A percentile compares a stretch with the other conserved stretches of the same genome.
phyloP scores from a whole-genome alignment of 305 asterid genomes.

The Striga hermonthica region DNA sequence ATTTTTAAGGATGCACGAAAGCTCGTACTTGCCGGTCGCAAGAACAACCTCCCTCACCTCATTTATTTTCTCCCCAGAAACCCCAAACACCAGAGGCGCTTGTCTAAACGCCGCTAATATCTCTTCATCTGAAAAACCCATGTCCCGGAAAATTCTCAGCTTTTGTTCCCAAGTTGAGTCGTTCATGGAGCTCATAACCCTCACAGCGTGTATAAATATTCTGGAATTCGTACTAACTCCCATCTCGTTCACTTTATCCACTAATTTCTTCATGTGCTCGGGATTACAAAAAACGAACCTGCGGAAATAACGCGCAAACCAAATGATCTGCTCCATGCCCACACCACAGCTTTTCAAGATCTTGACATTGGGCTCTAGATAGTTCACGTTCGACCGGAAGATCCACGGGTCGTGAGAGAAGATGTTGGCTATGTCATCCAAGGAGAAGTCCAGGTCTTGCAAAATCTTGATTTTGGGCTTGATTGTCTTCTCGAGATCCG shows the following conservation, averaged over 20 bases:
- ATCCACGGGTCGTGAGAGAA: neutral
- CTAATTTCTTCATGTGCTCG: constrained; percentile 23
- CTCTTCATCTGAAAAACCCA: constrained; percentile 42
- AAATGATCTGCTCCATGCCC: constrained; percentile 18
- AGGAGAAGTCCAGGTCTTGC: constrained; percentile 30
- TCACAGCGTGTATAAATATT: constrained; percentile 32
- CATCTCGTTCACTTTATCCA: constrained; percentile 27
- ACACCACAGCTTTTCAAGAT: constrained; percentile 33
- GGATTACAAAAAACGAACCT: constrained; percentile 29
- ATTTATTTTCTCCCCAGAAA: constrained; percentile 35
- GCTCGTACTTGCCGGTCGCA: constrained; percentile 34
- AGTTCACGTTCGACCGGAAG: constrained; percentile 26
- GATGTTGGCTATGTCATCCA: neutral
- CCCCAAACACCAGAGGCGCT: constrained; percentile 33
- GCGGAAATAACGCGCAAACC: constrained; percentile 15
- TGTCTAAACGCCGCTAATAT: constrained; percentile 30
- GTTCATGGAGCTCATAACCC: constrained; percentile 33
- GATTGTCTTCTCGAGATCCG: neutral
- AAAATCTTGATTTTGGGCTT: constrained; percentile 34
- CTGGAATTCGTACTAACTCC: constrained; percentile 30
- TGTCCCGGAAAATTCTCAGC: constrained; percentile 29
- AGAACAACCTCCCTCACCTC: constrained; percentile 30
- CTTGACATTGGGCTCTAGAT: constrained; percentile 27
- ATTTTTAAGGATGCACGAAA: constrained; percentile 21
- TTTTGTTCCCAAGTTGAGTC: constrained; percentile 33